Evolutionary conservation across 306 rosid genomes (phyloP), one percentile per base, ranked within the genome.

Genomic region (Pyrus pyrifolia): DNA sequence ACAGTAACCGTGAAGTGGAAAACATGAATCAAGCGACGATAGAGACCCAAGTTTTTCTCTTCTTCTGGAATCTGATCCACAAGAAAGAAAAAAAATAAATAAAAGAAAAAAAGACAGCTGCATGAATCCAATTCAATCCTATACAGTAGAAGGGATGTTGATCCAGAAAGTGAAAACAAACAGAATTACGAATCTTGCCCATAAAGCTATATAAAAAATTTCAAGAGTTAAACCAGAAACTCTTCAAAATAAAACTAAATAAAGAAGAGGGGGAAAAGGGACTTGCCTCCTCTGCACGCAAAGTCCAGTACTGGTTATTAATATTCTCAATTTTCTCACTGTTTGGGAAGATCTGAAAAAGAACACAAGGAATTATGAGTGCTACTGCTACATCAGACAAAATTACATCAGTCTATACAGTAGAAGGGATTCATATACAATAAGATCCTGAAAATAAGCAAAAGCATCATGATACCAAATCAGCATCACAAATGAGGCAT

Each of bases 241-340:
- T 38, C 4, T 3, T 35, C 15, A 25, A 49, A 10, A 11, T 52
- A 67, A 67, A 22, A 68, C 3, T 0, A 5, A 55, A 9, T 40
- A 38, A n/a, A 9, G 23, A 18, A 35, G 11, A 3, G 40, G 8
- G 8, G 23, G 12, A 12, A 49, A 35, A 51, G 38, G 64, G 15
- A 61, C 73, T 83, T 85, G 79, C 97, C 91, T 91, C 94, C 83
- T 91, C 97, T 40, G 93, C 97, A 27, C 93, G 86, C 60, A 91
- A 77, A 30, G 95, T 91, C 91, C 90, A 89, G 86, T 91, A 89
- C 49, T 91, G 94, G 61, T 91, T 90, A 85, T 89, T 91, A 60
- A 91, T 91, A 75, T 81, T 86, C 86, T 85, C 97, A 53, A 91
- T 91, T 71, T 82, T 86, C 76, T 91, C 97, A 45, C 4, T 78